Base-by-base conservation (phyloP, 2,329 filamentous ascomycete genomes). In the Fusarium sp. region DNA sequence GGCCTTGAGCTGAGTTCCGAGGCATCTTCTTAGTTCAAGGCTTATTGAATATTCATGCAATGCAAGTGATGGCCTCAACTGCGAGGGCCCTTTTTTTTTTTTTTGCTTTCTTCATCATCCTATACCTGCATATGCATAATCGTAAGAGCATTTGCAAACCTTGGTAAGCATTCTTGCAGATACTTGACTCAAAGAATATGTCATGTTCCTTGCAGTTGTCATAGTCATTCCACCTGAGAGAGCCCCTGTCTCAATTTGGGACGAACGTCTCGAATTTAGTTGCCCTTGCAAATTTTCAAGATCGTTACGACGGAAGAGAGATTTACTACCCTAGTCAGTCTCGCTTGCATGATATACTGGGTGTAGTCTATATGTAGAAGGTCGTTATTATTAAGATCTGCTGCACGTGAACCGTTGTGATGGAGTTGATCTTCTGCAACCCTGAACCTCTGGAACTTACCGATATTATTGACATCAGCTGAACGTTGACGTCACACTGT, bases 191-290 rank as follows among this genome's bases (percentile, higher is more conserved):
- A 53, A 35, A 46, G 22, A 64, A 44, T 42, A 36, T 39, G 54
- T 35, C 25, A 44, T 35, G 22, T 54, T 47, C 57, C 42, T 35
- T 42, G 44, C 47, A 11, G 36, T 47, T 53, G 46, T 45, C 50
- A 53, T 49, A 44, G 50, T 52, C 53, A 53, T 70, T 61, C 70
- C 70, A 64, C 70, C 53, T 70, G 65, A 45, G 20, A 54, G 41
- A 58, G 46, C 70, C 66, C 66, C 62, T 72, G 70, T 72, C 70
- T 60, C 62, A 67, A 68, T 53, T 71, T 50, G 45, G 70, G 70
- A 71, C 50, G 70, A 73, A 67, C 53, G 61, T 65, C 66, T 63
- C 68, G 52, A 72, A 68, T 42, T 64, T 54, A 46, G 47, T 44
- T 50, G 50, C 64, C 65, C 64, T 68, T 64, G 45, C 27, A 52